Evolutionary conservation across 768 basidiomycete genomes (phyloP), one percentile per base, ranked within the genome.

Genomic region (Mycena capillaripes): DNA sequence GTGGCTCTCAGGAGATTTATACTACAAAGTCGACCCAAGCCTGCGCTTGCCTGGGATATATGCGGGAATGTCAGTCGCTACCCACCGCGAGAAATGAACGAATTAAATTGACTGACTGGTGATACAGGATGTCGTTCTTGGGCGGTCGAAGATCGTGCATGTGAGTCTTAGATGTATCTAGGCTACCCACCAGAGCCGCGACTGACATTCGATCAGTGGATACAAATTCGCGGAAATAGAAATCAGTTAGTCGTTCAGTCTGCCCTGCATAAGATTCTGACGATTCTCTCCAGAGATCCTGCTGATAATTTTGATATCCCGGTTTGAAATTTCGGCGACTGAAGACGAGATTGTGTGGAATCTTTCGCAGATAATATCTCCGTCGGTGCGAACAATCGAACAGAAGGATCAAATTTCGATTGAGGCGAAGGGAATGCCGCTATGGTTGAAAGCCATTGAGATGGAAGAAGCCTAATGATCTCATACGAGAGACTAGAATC

Each of bases 211-310:
- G 1, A 4, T 19, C 56, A 86, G 85, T 27, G 86, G 89, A 17
- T 90, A 88, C 76, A 87, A 84, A 75, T 90, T 89, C 72, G 88
- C 90, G 6, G 82, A 87, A 77, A 80, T 88, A 67, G 89, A 90
- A 78, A 89, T 89, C 77, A 90, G 89, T 89, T 75, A 72, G 88
- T 66, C 38, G 21, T 48, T 36, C 46, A n/a, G 17, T 23, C 16
- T 48, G 21, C 23, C 40, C 12, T 29, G 12, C 17, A 2, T 23
- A 19, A 44, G 1, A 38, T 29, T 38, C 14, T 53, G 42, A 66
- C 38, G 48, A 69, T 25, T 46, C 56, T n/a, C n/a, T n/a, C 19
- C 56, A 87, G 86, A 87, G 77, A 84, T 86, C 27, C 73, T 87
- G 11, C 79, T 87, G 17, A 78, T 81, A 0, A 81, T 79, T 0